phyloP scores from a whole-genome alignment of 2,329 filamentous ascomycete species.

The Monosporascus sp. region DNA sequence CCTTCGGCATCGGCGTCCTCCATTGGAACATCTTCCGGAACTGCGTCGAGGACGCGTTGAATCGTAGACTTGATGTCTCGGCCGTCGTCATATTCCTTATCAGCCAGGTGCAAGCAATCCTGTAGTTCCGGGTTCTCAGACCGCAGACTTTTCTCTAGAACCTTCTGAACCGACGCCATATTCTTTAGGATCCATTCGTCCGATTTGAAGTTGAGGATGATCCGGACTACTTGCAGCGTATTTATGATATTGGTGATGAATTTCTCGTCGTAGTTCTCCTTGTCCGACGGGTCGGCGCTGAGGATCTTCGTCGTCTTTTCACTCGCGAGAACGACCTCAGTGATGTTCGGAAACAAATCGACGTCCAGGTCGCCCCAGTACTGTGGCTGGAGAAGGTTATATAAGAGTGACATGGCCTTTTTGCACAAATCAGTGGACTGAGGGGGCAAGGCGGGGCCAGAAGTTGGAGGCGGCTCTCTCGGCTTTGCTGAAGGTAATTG shows the following conservation, averaged over 20 bases:
- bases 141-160: constrained; percentile 83
- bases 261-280: constrained; percentile 75
- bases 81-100: constrained; percentile 64
- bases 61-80: constrained; percentile 70
- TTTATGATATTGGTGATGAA: constrained; percentile 88
- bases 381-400: constrained; percentile 77
- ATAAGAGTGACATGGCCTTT: constrained; percentile 75
- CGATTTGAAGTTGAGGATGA: constrained; percentile 80
- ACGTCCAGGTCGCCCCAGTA: constrained; percentile 92
- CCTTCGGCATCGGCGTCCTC: constrained; percentile 78
- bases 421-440: constrained; percentile 73
- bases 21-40: constrained; percentile 74
- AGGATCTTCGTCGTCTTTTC: constrained; percentile 66
- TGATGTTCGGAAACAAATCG: constrained; percentile 85
- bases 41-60: constrained; percentile 78
- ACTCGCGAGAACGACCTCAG: constrained; percentile 75
- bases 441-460: constrained; percentile 43
- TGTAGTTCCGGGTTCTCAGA: constrained; percentile 90
- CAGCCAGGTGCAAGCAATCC: constrained; percentile 76
- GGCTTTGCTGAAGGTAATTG: constrained; percentile 66
- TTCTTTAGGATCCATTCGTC: constrained; percentile 87
- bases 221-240: constrained; percentile 83
- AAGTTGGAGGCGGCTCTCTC: constrained; percentile 44
- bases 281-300: constrained; percentile 53
- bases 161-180: constrained; percentile 72